A percentile compares a stretch with the other conserved stretches of the same genome.
phyloP scores from a whole-genome alignment of 1,139 yeast genomes.

The Komagataea norvegica region DNA sequence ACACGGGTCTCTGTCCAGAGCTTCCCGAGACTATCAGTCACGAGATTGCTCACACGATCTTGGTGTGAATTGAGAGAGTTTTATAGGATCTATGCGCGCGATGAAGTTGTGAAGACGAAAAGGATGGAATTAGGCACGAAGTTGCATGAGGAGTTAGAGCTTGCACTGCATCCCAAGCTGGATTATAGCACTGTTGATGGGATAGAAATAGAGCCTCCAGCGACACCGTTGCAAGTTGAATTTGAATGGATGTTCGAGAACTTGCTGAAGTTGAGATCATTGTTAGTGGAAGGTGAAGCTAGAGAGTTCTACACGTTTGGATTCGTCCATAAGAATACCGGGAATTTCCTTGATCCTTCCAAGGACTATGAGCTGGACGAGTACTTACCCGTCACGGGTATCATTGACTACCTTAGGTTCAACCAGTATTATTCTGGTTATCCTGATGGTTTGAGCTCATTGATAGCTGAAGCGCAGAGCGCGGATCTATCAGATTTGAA shows the following conservation, averaged over 20 bases:
- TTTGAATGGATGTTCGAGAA: slow-evolving; percentile 12
- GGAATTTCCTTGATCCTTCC: slow-evolving; percentile 24
- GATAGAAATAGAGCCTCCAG: not conserved
- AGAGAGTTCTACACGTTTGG: slow-evolving; percentile 59
- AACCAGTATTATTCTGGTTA: slow-evolving; percentile 28
- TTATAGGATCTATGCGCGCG: slow-evolving; percentile 40
- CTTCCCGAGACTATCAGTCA: slow-evolving; percentile 41
- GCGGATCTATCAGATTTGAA: slow-evolving; percentile 17
- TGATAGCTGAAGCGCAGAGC: slow-evolving; percentile 19
- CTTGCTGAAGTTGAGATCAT: slow-evolving; percentile 14
- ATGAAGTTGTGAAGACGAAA: slow-evolving; percentile 30
- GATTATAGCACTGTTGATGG: slow-evolving; percentile 25
- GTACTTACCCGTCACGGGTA: slow-evolving; percentile 51
- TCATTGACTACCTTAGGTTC: slow-evolving; percentile 45
- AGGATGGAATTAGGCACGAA: slow-evolving; percentile 38
- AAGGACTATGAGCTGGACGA: slow-evolving; percentile 16
- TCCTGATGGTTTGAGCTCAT: slow-evolving; percentile 26
- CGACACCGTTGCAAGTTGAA: not conserved
- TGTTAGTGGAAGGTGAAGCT: slow-evolving; percentile 13
- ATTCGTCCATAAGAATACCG: slow-evolving; percentile 35
- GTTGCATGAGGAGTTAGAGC: slow-evolving; percentile 42
- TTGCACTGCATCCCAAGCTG: slow-evolving; percentile 33
- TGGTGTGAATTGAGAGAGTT: slow-evolving; percentile 52
- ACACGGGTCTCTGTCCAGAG: slow-evolving; percentile 1
- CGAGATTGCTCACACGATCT: slow-evolving; percentile 40